Percentiles rank a stretch among this genome's conserved stretches.
phyloP scores from a whole-genome alignment of 148 eudicot species.

The Amaranthus palmeri region DNA sequence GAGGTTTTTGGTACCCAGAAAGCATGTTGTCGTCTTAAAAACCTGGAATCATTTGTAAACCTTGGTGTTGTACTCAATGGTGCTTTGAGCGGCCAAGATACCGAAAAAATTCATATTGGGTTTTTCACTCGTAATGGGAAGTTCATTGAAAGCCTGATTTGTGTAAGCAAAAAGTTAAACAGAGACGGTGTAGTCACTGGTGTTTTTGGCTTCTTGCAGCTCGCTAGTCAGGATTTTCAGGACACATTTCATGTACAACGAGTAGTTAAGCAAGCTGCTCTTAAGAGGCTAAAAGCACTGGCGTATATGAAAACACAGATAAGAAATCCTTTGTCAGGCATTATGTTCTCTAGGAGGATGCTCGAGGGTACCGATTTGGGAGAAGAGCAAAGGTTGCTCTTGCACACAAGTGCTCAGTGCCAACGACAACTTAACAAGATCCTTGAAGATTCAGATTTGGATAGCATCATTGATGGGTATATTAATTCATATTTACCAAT shows the following conservation, averaged over 20 bases:
- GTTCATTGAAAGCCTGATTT: slow-evolving; percentile 67
- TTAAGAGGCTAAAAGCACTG: slow-evolving; percentile 58
- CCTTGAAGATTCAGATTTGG: slow-evolving; percentile 84
- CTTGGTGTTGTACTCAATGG: slow-evolving; percentile 61
- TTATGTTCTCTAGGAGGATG: slow-evolving; percentile 59
- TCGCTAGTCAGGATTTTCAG: slow-evolving; percentile 87
- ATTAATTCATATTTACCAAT: neutral
- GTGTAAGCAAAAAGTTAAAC: slow-evolving; percentile 65
- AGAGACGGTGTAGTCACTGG: slow-evolving; percentile 70
- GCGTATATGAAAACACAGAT: slow-evolving; percentile 75
- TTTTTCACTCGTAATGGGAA: slow-evolving; percentile 63
- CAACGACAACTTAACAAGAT: slow-evolving; percentile 79
- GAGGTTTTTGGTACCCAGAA: slow-evolving; percentile 71
- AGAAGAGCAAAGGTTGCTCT: slow-evolving; percentile 54
- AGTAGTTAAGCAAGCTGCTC: slow-evolving; percentile 69
- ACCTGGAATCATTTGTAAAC: slow-evolving; percentile 71
- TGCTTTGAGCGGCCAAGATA: slow-evolving; percentile 62
- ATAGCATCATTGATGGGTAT: slow-evolving; percentile 85
- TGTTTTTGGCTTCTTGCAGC: slow-evolving; percentile 84
- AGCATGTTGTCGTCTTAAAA: slow-evolving; percentile 68
- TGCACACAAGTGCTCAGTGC: slow-evolving; percentile 63
- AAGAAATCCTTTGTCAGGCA: slow-evolving; percentile 75
- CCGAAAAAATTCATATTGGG: slow-evolving; percentile 70
- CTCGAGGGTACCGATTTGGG: slow-evolving; percentile 61
- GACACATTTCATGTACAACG: slow-evolving; percentile 83